A percentile compares a stretch with the other conserved stretches of the same genome.
Conservation (phyloP, 1,139 yeast species). For the Lodderomyces theae region DNA sequence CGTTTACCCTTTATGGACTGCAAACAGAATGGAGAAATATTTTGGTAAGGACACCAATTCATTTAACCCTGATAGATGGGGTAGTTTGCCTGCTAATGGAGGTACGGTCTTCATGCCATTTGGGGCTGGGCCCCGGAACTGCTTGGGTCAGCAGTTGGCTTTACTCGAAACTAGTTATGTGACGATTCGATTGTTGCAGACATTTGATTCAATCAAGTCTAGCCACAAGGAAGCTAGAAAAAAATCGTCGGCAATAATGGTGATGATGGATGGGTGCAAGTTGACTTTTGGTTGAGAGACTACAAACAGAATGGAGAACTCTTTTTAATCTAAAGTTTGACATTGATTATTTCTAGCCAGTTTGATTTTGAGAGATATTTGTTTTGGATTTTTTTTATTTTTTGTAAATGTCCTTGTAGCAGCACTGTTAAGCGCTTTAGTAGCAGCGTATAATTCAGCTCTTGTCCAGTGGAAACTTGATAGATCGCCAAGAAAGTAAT, state of each 20-base stretch:
- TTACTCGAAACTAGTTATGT: conserved; percentile 35
- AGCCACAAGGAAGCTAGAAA: conserved; percentile 8
- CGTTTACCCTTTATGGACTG: conserved; percentile 37
- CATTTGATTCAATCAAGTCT: conserved; percentile 16
- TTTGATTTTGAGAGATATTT: too few species aligned
- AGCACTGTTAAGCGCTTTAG: too few species aligned
- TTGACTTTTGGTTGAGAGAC: conserved; percentile 5
- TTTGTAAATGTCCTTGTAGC: too few species aligned
- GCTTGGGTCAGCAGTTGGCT: conserved; percentile 40
- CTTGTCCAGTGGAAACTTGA: too few species aligned
- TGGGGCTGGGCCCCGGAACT: conserved; percentile 34
- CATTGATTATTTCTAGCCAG: too few species aligned
- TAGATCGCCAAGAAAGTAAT: too few species aligned
- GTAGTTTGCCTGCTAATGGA: conserved; percentile 24
- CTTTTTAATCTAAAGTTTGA: too few species aligned
- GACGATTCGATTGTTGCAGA: conserved; percentile 32
- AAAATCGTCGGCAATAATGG: conserved; percentile 22
- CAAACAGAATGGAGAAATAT: conserved; percentile 40
- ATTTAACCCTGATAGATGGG: conserved; percentile 52
- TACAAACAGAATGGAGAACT: too few species aligned
- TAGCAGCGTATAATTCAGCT: too few species aligned
- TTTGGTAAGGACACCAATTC: conserved; percentile 48
- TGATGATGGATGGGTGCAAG: conserved; percentile 18
- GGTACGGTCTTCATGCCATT: conserved; percentile 34
- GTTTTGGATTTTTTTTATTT: too few species aligned